Evolutionary conservation across 169 alveolate species (phyloP), one percentile per base, ranked within the genome.

Genomic region (Plasmodium chabaudi): DNA sequence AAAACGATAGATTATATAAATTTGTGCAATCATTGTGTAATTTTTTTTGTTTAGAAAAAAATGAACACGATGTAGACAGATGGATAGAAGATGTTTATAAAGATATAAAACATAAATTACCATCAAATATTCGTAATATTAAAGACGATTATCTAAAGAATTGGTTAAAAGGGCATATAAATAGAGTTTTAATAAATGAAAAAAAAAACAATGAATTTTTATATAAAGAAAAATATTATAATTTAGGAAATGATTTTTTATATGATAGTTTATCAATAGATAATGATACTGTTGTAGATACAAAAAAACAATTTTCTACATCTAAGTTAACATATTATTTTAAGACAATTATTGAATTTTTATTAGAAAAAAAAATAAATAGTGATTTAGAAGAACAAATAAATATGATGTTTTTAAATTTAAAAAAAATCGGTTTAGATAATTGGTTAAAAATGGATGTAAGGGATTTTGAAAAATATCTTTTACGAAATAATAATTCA

Each of bases 361-460:
- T 79, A 23, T 21, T 79, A 46, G 89, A 64, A 19, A 79, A 79
- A 79, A 65, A 79, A 79, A 59, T 79, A 44, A 69, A 65, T 69
- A 23, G 47, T 57, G 44, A 53, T 79, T 79, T 79, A 69, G 82
- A 79, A 79, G 89, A 79, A 55, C 89, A 79, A 60, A 27, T 79
- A 53, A 67, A 79, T 65, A 65, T 79, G 72, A 79, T 79, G 89
- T 79, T 79, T 79, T 65, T 79, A 79, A 79, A 79, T 47, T 44
- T 79, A 79, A 79, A 79, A 65, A 79, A 79, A 79, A 79, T 79
- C 34, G 89, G 89, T 53, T 60, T 79, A 53, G 68, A 79, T 5
- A 64, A 79, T 15, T 79, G 89, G 89, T 46, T 79, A 47, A 65
- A 79, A 65, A 79, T 79, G 89, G 89, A 79, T 59, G 53, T 79